Conservation (phyloP, 2,329 filamentous ascomycete species). For the Xylariaceae sp. region DNA sequence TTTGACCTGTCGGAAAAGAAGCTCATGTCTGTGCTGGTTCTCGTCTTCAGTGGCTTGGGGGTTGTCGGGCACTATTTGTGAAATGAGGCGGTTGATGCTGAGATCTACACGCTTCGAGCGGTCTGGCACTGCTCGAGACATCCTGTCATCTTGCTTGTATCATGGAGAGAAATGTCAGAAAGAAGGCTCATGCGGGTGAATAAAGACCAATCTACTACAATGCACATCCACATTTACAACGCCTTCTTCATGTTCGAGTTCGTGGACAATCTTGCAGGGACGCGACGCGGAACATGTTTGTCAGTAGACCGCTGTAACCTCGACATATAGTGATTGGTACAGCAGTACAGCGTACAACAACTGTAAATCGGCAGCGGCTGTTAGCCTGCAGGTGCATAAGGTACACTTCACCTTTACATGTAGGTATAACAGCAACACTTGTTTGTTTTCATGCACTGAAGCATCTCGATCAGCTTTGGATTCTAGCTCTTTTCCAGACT, state of each 20-base stretch:
- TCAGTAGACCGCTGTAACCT: too few species aligned
- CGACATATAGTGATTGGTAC: too few species aligned
- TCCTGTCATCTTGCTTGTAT: conserved; percentile 34
- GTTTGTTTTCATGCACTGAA: too few species aligned
- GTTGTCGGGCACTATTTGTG: conserved; percentile 64
- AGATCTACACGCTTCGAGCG: conserved; percentile 63
- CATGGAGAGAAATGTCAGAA: neutral
- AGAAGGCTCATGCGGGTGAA: conserved; percentile 1
- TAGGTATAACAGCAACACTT: too few species aligned
- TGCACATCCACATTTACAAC: too few species aligned
- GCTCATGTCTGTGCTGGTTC: conserved; percentile 64
- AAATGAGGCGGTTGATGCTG: conserved; percentile 73
- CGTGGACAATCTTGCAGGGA: neutral
- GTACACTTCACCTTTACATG: too few species aligned
- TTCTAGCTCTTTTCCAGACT: too few species aligned
- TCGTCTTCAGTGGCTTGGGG: conserved; percentile 61
- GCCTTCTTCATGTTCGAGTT: neutral
- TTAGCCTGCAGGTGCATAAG: too few species aligned
- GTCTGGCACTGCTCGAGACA: conserved; percentile 53
- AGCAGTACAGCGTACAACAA: too few species aligned
- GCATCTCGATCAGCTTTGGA: too few species aligned
- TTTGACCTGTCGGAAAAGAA: conserved; percentile 48
- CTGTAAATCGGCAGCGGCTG: too few species aligned
- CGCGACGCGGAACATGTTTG: neutral
- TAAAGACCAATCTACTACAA: too few species aligned